Conservation (phyloP, 352 stramenopile genomes). For the Phytophthora cryptogea region DNA sequence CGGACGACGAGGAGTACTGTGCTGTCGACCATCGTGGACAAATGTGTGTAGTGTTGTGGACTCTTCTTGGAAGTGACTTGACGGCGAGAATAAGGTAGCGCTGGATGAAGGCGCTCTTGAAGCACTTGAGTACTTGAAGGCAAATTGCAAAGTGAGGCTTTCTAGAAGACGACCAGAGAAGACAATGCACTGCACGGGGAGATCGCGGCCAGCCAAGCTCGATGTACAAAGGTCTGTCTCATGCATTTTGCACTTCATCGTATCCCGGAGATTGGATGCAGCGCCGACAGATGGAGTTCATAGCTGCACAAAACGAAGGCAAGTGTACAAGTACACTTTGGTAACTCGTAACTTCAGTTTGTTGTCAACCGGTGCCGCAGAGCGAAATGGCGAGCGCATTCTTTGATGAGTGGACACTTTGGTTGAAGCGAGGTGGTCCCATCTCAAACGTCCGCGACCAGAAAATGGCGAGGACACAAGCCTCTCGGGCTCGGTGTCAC, state of each 20-base stretch:
- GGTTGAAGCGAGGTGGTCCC: constrained; percentile 6
- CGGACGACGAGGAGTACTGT: constrained; percentile 14
- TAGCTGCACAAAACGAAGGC: no score
- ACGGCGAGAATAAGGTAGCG: neutral
- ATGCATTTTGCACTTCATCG: neutral
- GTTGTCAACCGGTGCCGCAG: neutral
- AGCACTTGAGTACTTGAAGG: neutral
- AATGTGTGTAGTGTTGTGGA: neutral
- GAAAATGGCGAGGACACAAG: neutral
- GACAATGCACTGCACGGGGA: neutral
- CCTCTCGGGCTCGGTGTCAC: no score
- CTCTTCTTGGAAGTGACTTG: neutral
- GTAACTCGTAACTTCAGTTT: no score
- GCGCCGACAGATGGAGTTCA: neutral
- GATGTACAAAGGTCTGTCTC: neutral
- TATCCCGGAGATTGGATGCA: constrained; percentile 4
- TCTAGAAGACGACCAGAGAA: neutral
- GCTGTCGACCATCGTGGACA: constrained; percentile 8
- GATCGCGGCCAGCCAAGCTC: neutral
- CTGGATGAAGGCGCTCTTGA: neutral
- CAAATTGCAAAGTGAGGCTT: neutral
- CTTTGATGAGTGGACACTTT: constrained; percentile 11
- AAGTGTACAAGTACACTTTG: no score
- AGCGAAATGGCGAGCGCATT: neutral
- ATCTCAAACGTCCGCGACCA: neutral